phyloP scores from a whole-genome alignment of 257 asterid species.

The Petunia axillaris region DNA sequence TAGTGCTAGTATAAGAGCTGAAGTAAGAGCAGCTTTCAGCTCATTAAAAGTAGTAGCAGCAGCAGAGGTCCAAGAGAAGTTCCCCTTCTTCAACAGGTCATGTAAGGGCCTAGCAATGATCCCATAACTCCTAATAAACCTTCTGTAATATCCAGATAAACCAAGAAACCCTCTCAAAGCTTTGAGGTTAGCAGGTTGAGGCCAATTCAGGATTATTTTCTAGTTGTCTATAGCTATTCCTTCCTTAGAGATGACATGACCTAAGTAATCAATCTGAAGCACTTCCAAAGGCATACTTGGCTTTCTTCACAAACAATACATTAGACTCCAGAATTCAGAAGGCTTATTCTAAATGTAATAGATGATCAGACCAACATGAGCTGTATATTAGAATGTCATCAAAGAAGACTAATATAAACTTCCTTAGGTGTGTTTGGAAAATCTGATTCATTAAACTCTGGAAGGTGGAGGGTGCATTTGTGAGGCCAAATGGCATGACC shows the following conservation, averaged over 20 bases:
- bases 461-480: not conserved
- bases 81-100: not conserved
- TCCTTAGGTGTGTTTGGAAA: too few species aligned
- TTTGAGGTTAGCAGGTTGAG: not conserved
- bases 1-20: not conserved
- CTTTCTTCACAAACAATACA: not conserved
- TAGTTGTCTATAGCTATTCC: not conserved
- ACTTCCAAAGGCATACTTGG: not conserved
- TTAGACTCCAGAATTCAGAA: not conserved
- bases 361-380: too few species aligned
- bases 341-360: not conserved
- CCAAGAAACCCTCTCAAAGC: not conserved
- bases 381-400: slow-evolving; percentile 12
- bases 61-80: not conserved
- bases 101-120: not conserved
- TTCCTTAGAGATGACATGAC: not conserved
- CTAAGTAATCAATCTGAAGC: not conserved
- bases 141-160: not conserved
- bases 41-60: not conserved
- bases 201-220: not conserved
- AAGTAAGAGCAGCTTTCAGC: not conserved
- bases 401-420: not conserved
- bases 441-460: not conserved
- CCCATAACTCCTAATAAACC: not conserved
- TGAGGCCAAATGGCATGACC: slow-evolving; percentile 20